phyloP scores from a whole-genome alignment of 495 filamentous ascomycete genomes.

The Talaromyces ruber region DNA sequence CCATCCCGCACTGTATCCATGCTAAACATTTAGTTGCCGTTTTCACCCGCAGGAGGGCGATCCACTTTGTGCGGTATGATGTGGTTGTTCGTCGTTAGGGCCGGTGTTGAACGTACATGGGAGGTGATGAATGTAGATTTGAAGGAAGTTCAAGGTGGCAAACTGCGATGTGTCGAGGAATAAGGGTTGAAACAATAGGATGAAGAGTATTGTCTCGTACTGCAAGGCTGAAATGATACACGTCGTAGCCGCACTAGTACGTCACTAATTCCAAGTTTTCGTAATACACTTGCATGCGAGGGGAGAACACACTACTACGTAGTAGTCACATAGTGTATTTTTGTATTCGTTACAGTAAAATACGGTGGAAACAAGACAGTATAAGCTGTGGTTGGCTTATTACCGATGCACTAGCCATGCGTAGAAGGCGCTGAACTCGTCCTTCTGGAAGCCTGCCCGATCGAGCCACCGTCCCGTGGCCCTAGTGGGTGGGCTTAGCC shows the following conservation, averaged over 20 bases:
- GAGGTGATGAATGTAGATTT: neutral
- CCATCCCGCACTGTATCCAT: constrained; percentile 1
- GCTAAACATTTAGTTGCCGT: constrained; percentile 2
- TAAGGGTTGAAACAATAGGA: neutral
- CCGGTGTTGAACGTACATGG: neutral
- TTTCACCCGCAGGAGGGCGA: neutral
- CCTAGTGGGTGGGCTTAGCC: neutral
- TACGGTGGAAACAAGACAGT: neutral
- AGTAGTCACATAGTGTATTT: neutral
- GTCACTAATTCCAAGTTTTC: neutral
- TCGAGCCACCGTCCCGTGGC: neutral
- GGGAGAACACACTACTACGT: too few relatives aligned
- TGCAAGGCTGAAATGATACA: neutral
- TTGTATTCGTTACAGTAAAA: neutral
- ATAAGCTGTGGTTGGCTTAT: neutral
- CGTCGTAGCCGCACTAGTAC: neutral
- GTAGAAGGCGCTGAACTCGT: neutral
- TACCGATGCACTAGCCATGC: neutral
- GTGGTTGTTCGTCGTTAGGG: neutral
- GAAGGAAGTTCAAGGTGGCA: neutral
- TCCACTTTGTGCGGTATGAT: neutral
- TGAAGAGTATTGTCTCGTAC: neutral
- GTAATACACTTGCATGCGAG: neutral
- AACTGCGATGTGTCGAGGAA: neutral
- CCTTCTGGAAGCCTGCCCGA: constrained; percentile 7